Conservation (phyloP, 768 basidiomycete genomes). For the Arthromyces matolae region DNA sequence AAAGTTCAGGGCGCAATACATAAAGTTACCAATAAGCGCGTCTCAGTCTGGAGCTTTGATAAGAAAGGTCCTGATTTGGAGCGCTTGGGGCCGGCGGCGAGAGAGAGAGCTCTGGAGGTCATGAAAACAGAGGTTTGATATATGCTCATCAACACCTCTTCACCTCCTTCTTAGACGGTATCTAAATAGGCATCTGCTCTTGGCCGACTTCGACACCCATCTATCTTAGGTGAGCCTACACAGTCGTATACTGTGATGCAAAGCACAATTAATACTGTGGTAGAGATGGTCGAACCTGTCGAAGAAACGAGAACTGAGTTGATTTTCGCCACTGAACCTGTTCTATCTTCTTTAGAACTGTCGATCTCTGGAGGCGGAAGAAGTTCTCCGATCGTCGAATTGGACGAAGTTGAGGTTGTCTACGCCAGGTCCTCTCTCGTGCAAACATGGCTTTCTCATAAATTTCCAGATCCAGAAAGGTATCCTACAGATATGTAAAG, state of each 20-base stretch:
- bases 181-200: constrained; percentile 70
- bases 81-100: constrained; percentile 55
- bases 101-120: constrained; percentile 76
- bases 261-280: constrained; percentile 8
- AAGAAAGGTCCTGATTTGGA: constrained; percentile 77
- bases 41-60: constrained; percentile 91
- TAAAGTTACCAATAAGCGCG: constrained; percentile 86
- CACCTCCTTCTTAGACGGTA: constrained; percentile 3
- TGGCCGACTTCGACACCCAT: constrained; percentile 86
- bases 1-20: constrained; percentile 82
- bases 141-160: constrained; percentile 14
- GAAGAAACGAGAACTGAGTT: constrained; percentile 90
- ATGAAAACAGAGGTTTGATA: constrained; percentile 89
- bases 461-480: constrained; percentile 90
- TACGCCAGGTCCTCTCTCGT: too few relatives aligned
- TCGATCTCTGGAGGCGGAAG: constrained; percentile 67
- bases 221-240: constrained; percentile 66
- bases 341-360: constrained; percentile 76
- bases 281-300: constrained; percentile 96
- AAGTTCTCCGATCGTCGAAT: constrained; percentile 60
- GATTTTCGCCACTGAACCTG: constrained; percentile 89
- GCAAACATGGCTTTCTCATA: too few relatives aligned
- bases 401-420: constrained; percentile 97
- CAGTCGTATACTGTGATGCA: neutral
- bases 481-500: constrained; percentile 88